Evolutionary conservation across 1,284 basidiomycete species (phyloP).

Genomic region (Puccinia brachypodii): DNA sequence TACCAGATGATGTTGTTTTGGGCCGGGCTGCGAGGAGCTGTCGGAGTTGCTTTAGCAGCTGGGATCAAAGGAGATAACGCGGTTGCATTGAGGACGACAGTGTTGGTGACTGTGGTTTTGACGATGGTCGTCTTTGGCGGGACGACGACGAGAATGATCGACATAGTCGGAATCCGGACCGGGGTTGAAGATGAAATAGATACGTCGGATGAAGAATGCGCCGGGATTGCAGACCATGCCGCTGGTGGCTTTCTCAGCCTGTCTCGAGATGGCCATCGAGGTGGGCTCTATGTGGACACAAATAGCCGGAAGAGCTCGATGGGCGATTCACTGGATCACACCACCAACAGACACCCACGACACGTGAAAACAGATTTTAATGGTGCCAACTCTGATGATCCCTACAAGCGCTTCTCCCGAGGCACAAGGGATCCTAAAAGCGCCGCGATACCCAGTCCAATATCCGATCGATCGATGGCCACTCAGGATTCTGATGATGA

Average conservation of each 20-base stretch:
- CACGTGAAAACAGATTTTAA: slow-evolving; percentile 3
- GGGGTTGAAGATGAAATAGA: slow-evolving; percentile 84
- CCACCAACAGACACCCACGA: slow-evolving; percentile 1
- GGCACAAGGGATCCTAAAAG: background rate
- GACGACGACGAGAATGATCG: slow-evolving; percentile 93
- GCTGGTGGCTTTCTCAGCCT: slow-evolving; percentile 56
- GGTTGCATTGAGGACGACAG: slow-evolving; percentile 85
- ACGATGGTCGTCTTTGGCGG: slow-evolving; percentile 95
- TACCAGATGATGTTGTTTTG: slow-evolving; percentile 92
- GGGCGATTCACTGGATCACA: slow-evolving; percentile 30
- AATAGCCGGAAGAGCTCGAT: slow-evolving; percentile 51
- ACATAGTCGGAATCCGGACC: slow-evolving; percentile 91
- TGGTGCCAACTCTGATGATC: slow-evolving; percentile 27
- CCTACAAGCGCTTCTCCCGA: slow-evolving; percentile 31
- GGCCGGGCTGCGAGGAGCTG: slow-evolving; percentile 93
- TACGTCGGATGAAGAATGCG: slow-evolving; percentile 70
- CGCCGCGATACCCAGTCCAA: background rate
- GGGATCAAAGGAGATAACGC: slow-evolving; percentile 92
- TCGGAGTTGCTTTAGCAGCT: slow-evolving; percentile 92
- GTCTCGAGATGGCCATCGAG: slow-evolving; percentile 56
- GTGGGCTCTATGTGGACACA: slow-evolving; percentile 53
- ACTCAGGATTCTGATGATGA: slow-evolving; percentile 51
- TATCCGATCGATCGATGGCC: slow-evolving; percentile 43
- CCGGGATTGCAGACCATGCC: slow-evolving; percentile 57
- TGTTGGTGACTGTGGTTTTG: slow-evolving; percentile 90